Conservation (phyloP, 352 stramenopile species). For the Globisporangium nodosum region DNA sequence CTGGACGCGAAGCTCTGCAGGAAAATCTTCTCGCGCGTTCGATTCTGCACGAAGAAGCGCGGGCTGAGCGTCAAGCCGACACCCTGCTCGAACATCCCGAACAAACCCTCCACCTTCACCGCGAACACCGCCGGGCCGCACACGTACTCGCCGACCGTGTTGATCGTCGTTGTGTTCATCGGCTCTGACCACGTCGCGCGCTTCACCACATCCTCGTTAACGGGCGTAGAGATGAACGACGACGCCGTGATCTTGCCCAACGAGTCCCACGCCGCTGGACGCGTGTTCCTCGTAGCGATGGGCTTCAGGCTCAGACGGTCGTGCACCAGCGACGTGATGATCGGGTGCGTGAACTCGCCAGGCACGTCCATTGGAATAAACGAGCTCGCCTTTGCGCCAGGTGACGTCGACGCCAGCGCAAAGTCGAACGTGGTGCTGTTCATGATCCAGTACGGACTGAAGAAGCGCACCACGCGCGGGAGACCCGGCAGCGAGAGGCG, state of each 20-base stretch:
- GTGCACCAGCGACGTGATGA: slow-evolving; percentile 50
- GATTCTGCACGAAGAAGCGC: slow-evolving; percentile 82
- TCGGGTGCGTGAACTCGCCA: slow-evolving; percentile 51
- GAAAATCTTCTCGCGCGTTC: slow-evolving; percentile 73
- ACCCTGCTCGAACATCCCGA: slow-evolving; percentile 72
- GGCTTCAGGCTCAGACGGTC: slow-evolving; percentile 74
- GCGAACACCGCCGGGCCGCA: slow-evolving; percentile 71
- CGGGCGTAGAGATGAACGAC: slow-evolving; percentile 35
- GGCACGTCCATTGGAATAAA: slow-evolving; percentile 37
- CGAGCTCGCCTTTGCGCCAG: slow-evolving; percentile 43
- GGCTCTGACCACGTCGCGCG: slow-evolving; percentile 71
- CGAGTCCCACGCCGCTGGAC: slow-evolving; percentile 49
- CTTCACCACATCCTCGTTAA: slow-evolving; percentile 62
- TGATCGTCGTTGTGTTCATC: slow-evolving; percentile 83
- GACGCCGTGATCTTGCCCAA: slow-evolving; percentile 50
- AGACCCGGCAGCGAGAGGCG: slow-evolving; percentile 58
- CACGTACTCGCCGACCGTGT: slow-evolving; percentile 73
- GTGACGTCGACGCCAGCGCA: slow-evolving; percentile 43
- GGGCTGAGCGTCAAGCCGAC: slow-evolving; percentile 74
- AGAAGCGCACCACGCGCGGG: slow-evolving; percentile 78
- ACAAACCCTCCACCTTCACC: slow-evolving; percentile 79
- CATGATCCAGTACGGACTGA: slow-evolving; percentile 80
- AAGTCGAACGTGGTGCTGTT: slow-evolving; percentile 79
- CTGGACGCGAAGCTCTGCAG: slow-evolving; percentile 64
- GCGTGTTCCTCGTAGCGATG: slow-evolving; percentile 29